Evolutionary conservation across 2,329 filamentous ascomycete species (phyloP), one percentile per base, ranked within the genome.

Genomic region (Aspergillus phoenicis): DNA sequence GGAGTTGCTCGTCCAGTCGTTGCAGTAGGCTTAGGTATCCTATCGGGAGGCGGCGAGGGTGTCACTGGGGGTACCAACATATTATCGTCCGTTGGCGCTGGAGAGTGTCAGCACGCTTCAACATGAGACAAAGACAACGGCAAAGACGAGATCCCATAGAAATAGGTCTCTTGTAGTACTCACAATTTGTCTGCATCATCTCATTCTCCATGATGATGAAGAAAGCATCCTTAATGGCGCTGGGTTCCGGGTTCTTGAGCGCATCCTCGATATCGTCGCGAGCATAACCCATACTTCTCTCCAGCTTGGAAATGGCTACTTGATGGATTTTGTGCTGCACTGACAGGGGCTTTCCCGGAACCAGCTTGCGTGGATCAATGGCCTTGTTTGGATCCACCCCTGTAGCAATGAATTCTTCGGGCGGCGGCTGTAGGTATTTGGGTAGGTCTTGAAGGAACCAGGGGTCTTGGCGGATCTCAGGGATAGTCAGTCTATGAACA

Each of bases 171-270:
- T n/a, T 43, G 10, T 13, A 22, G 26, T 8, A 87, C 91, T 87
- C 82, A 96, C 91, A 93, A 75, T 93, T 96, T 58, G 89, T 89
- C 75, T 93, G 91, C 93, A 98, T 98, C 75, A 98, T 86, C 76
- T 97, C 95, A 75, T 98, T 98, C 78, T 99, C 95, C 57, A 94
- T 88, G 26, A 99, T 92, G 75, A 99, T 99, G 79, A 97, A 89
- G 80, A 98, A 99, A 1, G 95, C 95, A 78, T 99, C 95, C 80
- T 99, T 99, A 82, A 99, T 97, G 10, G 95, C 93, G 61, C 93
- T 98, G 11, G 95, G 95, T 75, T 99, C 95, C 57, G 95, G 88
- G 59, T 92, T 93, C 71, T 90, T 89, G 64, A 99, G 82, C 22
- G 95, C 94, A 77, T 98, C 95, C 73, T 97, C 91, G 57, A 99